Percentiles rank a stretch among this genome's conserved stretches.
Evolutionary conservation across 495 filamentous ascomycete genomes (phyloP).

Genomic region (Penicillium samsonianum): DNA sequence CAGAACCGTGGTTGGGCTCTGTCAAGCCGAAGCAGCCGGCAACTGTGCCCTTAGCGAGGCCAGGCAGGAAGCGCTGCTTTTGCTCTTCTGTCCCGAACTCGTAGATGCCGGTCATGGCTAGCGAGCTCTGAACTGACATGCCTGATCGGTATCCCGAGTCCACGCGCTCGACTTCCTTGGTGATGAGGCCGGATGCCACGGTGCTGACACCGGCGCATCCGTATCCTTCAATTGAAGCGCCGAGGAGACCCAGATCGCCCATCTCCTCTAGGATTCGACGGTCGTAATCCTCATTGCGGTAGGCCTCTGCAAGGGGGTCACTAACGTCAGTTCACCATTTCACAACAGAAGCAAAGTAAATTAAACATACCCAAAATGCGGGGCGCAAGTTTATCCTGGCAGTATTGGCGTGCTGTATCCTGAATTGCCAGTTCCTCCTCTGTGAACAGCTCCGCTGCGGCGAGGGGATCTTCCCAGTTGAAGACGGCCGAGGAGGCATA

Average conservation of each 20-base stretch:
- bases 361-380: conserved; percentile 77
- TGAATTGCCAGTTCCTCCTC: conserved; percentile 88
- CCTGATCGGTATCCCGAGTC: conserved; percentile 94
- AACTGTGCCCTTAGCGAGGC: conserved; percentile 82
- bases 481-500: conserved; percentile 63
- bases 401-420: conserved; percentile 87
- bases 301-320: conserved; percentile 68
- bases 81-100: conserved; percentile 88
- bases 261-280: conserved; percentile 87
- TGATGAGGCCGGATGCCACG: conserved; percentile 91
- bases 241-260: conserved; percentile 90
- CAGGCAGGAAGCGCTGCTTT: conserved; percentile 84
- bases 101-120: conserved; percentile 96
- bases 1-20: conserved; percentile 96
- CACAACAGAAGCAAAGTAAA: background rate
- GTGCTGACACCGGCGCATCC: conserved; percentile 92
- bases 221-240: conserved; percentile 89
- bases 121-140: conserved; percentile 93
- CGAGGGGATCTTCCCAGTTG: conserved; percentile 91
- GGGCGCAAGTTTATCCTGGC: conserved; percentile 83
- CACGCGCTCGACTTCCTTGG: conserved; percentile 91
- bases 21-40: conserved; percentile 93
- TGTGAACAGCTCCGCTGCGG: conserved; percentile 69
- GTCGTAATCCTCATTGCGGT: conserved; percentile 92
- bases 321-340: conserved; percentile 8